Evolutionary conservation across 257 asterid genomes (phyloP).

Genomic region (Phtheirospermum japonicum): DNA sequence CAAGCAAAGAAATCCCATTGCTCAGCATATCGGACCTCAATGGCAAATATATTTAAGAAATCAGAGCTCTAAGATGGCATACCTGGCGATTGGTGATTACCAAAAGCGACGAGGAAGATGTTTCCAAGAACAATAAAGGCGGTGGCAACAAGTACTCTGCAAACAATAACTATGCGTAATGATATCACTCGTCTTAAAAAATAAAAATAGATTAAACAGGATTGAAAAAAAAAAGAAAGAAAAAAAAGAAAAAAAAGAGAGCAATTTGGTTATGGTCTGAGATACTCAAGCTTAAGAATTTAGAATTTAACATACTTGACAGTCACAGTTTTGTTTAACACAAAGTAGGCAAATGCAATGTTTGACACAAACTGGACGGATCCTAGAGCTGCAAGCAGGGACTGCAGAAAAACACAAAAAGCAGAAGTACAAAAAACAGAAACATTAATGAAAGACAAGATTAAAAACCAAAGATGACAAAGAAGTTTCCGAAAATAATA

Average conservation of each 20-base stretch:
- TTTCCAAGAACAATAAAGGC: slow-evolving; percentile 95
- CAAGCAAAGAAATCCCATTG: background rate
- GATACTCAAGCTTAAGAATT: slow-evolving; percentile 3
- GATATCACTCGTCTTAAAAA: slow-evolving; percentile 1
- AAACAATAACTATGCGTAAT: slow-evolving; percentile 28
- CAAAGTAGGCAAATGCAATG: slow-evolving; percentile 84
- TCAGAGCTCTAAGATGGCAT: slow-evolving; percentile 32
- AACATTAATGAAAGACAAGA: slow-evolving; percentile 15
- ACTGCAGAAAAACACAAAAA: slow-evolving; percentile 33
- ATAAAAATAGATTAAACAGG: slow-evolving; percentile 13
- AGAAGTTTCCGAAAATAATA: slow-evolving; percentile 15
- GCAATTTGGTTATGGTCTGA: slow-evolving; percentile 26
- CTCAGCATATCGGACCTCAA: background rate
- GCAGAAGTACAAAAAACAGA: background rate
- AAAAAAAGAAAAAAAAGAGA: background rate
- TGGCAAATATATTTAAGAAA: background rate
- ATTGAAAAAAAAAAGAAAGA: slow-evolving; percentile 7
- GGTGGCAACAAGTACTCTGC: slow-evolving; percentile 87
- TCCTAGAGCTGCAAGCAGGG: slow-evolving; percentile 97
- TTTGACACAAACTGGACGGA: slow-evolving; percentile 94
- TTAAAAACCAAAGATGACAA: background rate
- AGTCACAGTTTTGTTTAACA: slow-evolving; percentile 77
- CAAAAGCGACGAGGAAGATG: slow-evolving; percentile 96
- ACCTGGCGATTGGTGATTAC: slow-evolving; percentile 99
- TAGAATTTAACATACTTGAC: slow-evolving; percentile 49